Conservation (phyloP, 176 grass and related monocot species). For the Oryza officinalis region DNA sequence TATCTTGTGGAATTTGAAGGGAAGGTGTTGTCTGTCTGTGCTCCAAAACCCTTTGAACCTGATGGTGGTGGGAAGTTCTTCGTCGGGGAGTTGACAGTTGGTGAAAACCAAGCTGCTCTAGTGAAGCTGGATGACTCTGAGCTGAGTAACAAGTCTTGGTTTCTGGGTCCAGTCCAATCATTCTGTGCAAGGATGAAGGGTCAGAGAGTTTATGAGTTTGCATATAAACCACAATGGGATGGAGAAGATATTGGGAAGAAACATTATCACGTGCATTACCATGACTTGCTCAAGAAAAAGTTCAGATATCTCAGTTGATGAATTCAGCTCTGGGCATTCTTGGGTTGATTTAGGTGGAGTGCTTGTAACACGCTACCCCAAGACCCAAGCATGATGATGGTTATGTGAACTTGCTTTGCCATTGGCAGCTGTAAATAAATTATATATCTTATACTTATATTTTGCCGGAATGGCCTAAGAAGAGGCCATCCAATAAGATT, state of each 20-base stretch:
- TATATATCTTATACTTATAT: no score
- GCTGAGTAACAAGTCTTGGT: not conserved
- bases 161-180: not conserved
- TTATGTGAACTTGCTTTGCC: no score
- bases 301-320: not conserved
- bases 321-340: not conserved
- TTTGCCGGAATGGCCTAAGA: no score
- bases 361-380: not conserved
- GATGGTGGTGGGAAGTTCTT: not conserved
- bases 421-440: no score
- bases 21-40: not conserved
- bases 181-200: not conserved
- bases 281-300: slow-evolving; percentile 1
- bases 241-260: not conserved
- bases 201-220: not conserved
- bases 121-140: not conserved
- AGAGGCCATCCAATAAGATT: no score
- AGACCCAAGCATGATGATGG: no score
- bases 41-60: not conserved
- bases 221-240: not conserved
- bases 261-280: not conserved
- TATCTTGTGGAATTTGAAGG: slow-evolving; percentile 6
- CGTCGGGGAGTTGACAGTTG: not conserved
- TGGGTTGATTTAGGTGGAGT: slow-evolving; percentile 8
- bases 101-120: not conserved